Base-by-base conservation (phyloP, 2,329 filamentous ascomycete species). In the Chlorencoelia australis region DNA sequence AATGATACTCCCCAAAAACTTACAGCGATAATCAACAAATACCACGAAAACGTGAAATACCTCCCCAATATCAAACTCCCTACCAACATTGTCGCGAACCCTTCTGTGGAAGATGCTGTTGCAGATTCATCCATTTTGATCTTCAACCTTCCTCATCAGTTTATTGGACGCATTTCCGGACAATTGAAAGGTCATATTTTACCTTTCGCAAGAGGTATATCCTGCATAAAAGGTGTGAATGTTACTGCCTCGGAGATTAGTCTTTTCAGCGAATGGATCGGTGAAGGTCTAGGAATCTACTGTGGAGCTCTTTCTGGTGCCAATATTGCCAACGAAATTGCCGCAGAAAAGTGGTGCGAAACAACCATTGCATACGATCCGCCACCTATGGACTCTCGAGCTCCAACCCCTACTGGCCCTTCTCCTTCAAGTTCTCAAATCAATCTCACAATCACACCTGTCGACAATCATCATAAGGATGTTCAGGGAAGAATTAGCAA, bases 11-110 rank as follows among this genome's bases (percentile, higher is more conserved):
- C 81, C 3, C 83, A 91, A 60, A 94, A 94, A 65, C 79, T 98
- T 59, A 94, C 91, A 6, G 62, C 75, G 34, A 64, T 98, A 51
- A 94, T 98, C 74, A 98, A 98, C 68, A 73, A 71, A 29, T 65
- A 82, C 54, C 88, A 96, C 65, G 91, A 98, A 67, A 98, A 98
- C 62, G 72, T 94, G 66, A 98, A 96, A 64, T 98, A 98, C 65
- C 81, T 98, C 7, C 86, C 89, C n/a, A 77, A 77, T 52, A 83
- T 98, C 56, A 66, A 71, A 20, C 74, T 98, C 2, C 91, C 91
- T 4, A 54, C 68, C 43, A 98, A 98, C 59, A 66, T 94, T 39
- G 62, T 88, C 50, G 87, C 87, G 50, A 91, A 91, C 59, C 81
- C 87, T 13, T 83, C 84, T 18, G 67, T 93, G 38, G 66, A 74